These are phyloP conservation scores for Mycena rosella DNA, from an alignment of 768 basidiomycete species.

Conservation along the genomic window DNA sequence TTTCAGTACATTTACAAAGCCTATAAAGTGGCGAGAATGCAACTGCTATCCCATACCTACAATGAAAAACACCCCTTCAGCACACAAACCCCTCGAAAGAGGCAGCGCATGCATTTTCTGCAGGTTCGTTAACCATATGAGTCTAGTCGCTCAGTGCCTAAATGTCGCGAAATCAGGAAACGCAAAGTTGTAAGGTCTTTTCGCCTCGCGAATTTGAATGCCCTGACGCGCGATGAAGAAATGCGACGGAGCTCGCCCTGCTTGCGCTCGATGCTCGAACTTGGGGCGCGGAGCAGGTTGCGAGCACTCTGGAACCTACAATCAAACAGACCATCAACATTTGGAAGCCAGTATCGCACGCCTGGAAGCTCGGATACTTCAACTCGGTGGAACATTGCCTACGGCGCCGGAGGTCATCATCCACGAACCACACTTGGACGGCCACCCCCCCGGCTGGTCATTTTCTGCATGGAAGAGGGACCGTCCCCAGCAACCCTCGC, in stretches of 20 bases:
- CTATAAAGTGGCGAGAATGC: background rate
- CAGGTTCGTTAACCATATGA: conserved; percentile 25
- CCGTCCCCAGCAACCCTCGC: background rate
- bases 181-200: conserved; percentile 16
- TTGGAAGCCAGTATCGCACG: conserved; percentile 56
- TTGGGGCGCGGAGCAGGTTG: conserved; percentile 57
- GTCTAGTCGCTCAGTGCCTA: background rate
- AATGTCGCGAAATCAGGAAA: conserved; percentile 7
- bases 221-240: conserved; percentile 43
- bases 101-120: conserved; percentile 34
- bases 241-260: conserved; percentile 59
- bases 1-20: no score
- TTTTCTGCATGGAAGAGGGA: conserved; percentile 26
- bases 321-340: conserved; percentile 50
- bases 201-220: background rate
- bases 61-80: conserved; percentile 1
- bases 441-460: conserved; percentile 7
- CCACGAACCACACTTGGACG: conserved; percentile 23
- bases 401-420: conserved; percentile 25
- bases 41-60: background rate
- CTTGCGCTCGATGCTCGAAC: conserved; percentile 55
- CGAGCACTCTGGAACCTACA: conserved; percentile 56
- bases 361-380: conserved; percentile 52
- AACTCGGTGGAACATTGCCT: conserved; percentile 43
- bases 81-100: conserved; percentile 6